A percentile compares a stretch with the other conserved stretches of the same genome.
These are phyloP conservation scores for Cicer yamashitae DNA, from an alignment of 306 rosid genomes.

Conservation along the genomic window DNA sequence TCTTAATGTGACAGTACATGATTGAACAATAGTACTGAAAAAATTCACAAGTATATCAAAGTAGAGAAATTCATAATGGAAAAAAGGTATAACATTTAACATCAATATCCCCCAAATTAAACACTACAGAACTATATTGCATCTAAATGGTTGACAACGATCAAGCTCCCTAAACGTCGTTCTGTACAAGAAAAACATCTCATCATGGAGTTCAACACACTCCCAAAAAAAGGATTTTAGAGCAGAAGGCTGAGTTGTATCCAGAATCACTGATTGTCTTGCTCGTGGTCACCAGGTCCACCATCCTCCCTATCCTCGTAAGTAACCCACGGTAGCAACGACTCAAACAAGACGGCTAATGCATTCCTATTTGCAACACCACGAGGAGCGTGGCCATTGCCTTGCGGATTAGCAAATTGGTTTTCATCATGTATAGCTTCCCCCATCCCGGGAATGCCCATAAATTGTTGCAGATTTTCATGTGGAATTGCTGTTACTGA, in stretches of 20 bases:
- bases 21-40: neutral
- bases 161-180: conserved; percentile 39
- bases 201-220: conserved; percentile 36
- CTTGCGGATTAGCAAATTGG: conserved; percentile 59
- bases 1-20: neutral
- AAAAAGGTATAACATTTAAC: conserved; percentile 37
- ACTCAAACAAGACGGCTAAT: conserved; percentile 83
- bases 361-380: conserved; percentile 72
- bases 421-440: conserved; percentile 59
- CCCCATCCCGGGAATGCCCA: conserved; percentile 72
- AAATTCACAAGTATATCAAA: conserved; percentile 3
- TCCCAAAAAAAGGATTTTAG: neutral
- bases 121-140: conserved; percentile 41
- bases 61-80: conserved; percentile 10
- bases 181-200: conserved; percentile 50
- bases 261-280: conserved; percentile 50
- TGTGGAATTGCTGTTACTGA: conserved; percentile 76
- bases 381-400: conserved; percentile 63
- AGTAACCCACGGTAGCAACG: conserved; percentile 92
- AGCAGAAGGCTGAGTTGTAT: conserved; percentile 32
- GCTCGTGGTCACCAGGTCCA: conserved; percentile 51
- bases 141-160: conserved; percentile 29
- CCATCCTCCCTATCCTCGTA: conserved; percentile 59
- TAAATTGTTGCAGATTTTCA: conserved; percentile 80
- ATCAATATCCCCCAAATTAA: conserved; percentile 28